These are phyloP conservation scores for Psilocybe sp. DNA, from an alignment of 768 basidiomycete species.

Conservation along the genomic window DNA sequence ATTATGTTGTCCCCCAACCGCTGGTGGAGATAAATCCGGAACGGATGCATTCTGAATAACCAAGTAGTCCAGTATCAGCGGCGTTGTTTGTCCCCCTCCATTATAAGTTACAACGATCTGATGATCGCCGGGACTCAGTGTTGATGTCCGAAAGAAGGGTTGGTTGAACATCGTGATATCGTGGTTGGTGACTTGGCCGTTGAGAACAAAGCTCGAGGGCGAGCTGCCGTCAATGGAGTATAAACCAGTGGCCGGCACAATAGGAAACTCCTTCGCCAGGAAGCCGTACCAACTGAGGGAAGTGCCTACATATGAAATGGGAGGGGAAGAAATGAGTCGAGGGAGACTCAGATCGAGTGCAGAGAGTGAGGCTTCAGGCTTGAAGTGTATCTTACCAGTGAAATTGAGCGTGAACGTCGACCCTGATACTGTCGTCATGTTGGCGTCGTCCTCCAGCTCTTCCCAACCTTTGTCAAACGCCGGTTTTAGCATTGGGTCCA, in stretches of 20 bases:
- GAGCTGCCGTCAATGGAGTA: conserved; percentile 20
- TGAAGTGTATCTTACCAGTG: conserved; percentile 21
- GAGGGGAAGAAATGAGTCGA: not conserved
- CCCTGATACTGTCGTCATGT: conserved; percentile 12
- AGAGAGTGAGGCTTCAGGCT: too few species aligned
- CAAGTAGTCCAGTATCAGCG: conserved; percentile 23
- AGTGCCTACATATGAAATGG: conserved; percentile 9
- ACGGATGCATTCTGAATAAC: conserved; percentile 18
- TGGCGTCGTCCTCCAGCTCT: conserved; percentile 12
- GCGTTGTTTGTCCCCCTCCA: conserved; percentile 18
- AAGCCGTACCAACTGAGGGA: conserved; percentile 24
- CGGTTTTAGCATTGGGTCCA: conserved; percentile 16
- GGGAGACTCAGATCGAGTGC: not conserved
- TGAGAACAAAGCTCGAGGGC: conserved; percentile 15
- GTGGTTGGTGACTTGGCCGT: conserved; percentile 13
- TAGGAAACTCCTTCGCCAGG: conserved; percentile 15
- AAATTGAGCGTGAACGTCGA: conserved; percentile 19
- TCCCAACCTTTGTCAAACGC: conserved; percentile 20
- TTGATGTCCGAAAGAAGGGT: conserved; percentile 22
- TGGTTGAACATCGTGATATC: conserved; percentile 17
- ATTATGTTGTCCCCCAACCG: not conserved
- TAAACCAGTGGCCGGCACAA: conserved; percentile 12
- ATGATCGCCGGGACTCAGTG: conserved; percentile 17
- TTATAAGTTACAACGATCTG: conserved; percentile 19
- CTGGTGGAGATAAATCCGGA: not conserved